Evolutionary conservation across 108 stramenopile genomes (phyloP).

Genomic region (Cyclotella atomus): DNA sequence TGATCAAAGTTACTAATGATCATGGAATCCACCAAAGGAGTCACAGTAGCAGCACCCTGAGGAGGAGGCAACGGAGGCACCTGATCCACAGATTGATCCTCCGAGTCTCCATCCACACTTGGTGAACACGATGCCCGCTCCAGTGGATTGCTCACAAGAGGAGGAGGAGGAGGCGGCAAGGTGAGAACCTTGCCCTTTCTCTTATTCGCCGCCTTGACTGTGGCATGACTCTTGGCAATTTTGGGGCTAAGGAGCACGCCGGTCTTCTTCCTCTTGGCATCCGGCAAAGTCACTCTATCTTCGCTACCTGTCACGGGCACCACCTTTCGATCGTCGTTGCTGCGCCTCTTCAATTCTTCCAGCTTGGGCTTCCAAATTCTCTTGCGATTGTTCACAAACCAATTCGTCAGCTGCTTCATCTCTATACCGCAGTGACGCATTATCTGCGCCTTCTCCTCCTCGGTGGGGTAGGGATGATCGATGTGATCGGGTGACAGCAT

Average conservation of each 20-base stretch:
- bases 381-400: slow-evolving; percentile 64
- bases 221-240: neutral
- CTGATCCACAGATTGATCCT: neutral
- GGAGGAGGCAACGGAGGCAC: slow-evolving; percentile 1
- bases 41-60: neutral
- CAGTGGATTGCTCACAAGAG: neutral
- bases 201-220: neutral
- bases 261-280: neutral
- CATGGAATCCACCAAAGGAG: neutral
- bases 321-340: neutral
- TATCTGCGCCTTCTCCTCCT: slow-evolving; percentile 47
- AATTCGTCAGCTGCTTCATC: slow-evolving; percentile 59
- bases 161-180: too few relatives aligned
- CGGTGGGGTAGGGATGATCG: slow-evolving; percentile 63
- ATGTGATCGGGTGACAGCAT: slow-evolving; percentile 53
- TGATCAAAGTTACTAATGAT: neutral
- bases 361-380: slow-evolving; percentile 58
- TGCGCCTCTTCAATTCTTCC: slow-evolving; percentile 34
- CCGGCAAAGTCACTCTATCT: too few relatives aligned
- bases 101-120: neutral
- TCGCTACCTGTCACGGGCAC: too few relatives aligned
- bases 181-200: neutral
- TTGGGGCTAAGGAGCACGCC: neutral
- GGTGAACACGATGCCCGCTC: neutral
- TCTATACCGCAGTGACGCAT: slow-evolving; percentile 52